Percentiles rank a stretch among this genome's conserved stretches.
Evolutionary conservation across 768 basidiomycete species (phyloP).

Genomic region (Auriculariales sp.): DNA sequence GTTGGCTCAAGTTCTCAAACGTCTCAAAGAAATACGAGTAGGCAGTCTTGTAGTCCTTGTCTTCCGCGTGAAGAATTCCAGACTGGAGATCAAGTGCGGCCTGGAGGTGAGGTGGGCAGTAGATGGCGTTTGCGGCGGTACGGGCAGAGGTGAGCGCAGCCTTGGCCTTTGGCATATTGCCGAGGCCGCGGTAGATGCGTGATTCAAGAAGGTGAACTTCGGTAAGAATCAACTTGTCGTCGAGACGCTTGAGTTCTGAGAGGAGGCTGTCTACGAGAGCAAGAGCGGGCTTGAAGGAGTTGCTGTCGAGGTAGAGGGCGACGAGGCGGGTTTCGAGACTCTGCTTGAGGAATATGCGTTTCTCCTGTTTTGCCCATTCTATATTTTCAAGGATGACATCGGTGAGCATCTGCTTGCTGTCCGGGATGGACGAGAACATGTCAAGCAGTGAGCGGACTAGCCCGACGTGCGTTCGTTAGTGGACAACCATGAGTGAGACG

Average conservation of each 20-base stretch:
- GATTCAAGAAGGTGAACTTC: constrained; percentile 94
- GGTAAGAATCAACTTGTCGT: constrained; percentile 96
- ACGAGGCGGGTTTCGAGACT: constrained; percentile 82
- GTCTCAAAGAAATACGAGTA: constrained; percentile 97
- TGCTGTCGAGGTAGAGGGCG: constrained; percentile 53
- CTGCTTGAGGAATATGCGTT: constrained; percentile 92
- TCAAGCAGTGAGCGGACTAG: constrained; percentile 87
- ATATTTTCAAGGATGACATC: constrained; percentile 81
- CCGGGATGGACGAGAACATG: constrained; percentile 68
- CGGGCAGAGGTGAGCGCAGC: constrained; percentile 80
- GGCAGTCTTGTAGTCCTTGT: constrained; percentile 93
- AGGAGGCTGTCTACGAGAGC: constrained; percentile 74
- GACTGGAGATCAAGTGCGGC: constrained; percentile 48
- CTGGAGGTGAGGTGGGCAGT: constrained; percentile 66
- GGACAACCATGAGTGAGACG: background rate
- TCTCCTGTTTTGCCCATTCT: constrained; percentile 81
- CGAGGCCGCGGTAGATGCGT: constrained; percentile 76
- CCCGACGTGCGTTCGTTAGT: constrained; percentile 1
- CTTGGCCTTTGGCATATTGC: constrained; percentile 84
- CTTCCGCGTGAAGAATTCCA: constrained; percentile 85
- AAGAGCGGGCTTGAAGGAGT: constrained; percentile 66
- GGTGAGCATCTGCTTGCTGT: constrained; percentile 64
- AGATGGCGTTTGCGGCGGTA: constrained; percentile 91
- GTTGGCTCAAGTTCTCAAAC: constrained; percentile 74
- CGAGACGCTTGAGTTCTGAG: constrained; percentile 79